Evolutionary conservation across 257 asterid genomes (phyloP), one percentile per base, ranked within the genome.

Genomic region (Cordia subcordata): DNA sequence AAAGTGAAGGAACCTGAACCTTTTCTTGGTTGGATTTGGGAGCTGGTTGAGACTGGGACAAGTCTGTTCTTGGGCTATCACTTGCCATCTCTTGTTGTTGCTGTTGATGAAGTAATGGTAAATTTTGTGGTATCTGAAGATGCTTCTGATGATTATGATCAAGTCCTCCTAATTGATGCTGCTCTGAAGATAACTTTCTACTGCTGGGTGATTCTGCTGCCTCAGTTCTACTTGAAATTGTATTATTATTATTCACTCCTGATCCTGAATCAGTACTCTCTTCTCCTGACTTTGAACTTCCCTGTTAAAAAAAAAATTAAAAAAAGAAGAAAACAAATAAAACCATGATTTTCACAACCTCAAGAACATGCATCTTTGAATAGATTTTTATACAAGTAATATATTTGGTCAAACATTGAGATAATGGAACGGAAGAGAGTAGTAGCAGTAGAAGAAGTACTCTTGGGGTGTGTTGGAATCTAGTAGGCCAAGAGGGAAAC

Each of bases 401-500:
- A n/a, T n/a, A n/a, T n/a, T n/a, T 53, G 39, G 18, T 53, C 38
- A 53, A 27, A 53, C 6, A 27, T 27, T 1, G 35, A 27, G 35
- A 27, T n/a, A n/a, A 39, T 8, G 61, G 42, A 49, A n/a, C 17
- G 59, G 16, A 62, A 11, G 55, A 51, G 68, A 19, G 27, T 64
- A 73, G 71, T 60, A 64, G 72, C 72, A 42, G 64, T 38, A 53
- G 8, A 3, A 50, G 52, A 17, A 47, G 66, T 84, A 86, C 96
- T 66, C 71, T 75, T 42, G 74, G 72, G 65, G 84, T 76, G 33
- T 72, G 81, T 52, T 84, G 89, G 77, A 85, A 83, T 77, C 86
- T 89, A 72, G 85, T 74, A 68, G 99, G 94, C 95, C 94, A 78
- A 74, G 96, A 89, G 61, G 96, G 97, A 87, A 93, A 93, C 90